phyloP scores from a whole-genome alignment of 2,329 filamentous ascomycete species.

The Penicillium sumatraense region DNA sequence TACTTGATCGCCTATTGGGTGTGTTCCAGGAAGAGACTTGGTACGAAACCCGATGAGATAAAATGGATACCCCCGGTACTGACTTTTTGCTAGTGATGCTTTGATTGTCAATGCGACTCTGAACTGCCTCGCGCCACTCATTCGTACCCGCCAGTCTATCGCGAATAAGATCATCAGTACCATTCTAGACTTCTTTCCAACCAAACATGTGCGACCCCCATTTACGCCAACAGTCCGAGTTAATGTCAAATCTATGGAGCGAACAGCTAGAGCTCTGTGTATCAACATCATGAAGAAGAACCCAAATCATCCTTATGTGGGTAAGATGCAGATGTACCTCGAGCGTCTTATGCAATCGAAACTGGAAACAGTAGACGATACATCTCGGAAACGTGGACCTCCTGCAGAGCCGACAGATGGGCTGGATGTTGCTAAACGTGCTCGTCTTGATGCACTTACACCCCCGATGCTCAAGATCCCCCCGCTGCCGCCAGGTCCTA shows the following conservation, averaged over 20 bases:
- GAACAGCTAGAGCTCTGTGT: constrained; percentile 83
- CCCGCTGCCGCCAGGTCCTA: constrained; percentile 73
- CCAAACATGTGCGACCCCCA: constrained; percentile 76
- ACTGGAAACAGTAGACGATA: constrained; percentile 78
- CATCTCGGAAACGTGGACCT: constrained; percentile 73
- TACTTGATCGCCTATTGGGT: constrained; percentile 84
- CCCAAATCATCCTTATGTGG: constrained; percentile 74
- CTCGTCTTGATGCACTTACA: constrained; percentile 65
- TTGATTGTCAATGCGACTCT: constrained; percentile 88
- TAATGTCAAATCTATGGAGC: constrained; percentile 90
- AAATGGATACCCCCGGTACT: constrained; percentile 2
- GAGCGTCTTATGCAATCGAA: constrained; percentile 80
- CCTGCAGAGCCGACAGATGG: constrained; percentile 73
- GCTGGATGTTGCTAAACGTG: constrained; percentile 78
- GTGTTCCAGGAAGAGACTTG: constrained; percentile 85
- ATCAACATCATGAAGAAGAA: constrained; percentile 85
- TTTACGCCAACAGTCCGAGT: constrained; percentile 81
- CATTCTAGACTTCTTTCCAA: constrained; percentile 87
- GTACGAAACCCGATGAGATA: constrained; percentile 50
- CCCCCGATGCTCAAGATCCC: constrained; percentile 61
- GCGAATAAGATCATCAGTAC: constrained; percentile 84
- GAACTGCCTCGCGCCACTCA: constrained; percentile 81
- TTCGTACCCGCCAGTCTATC: constrained; percentile 79
- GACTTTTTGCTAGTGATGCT: constrained; percentile 67
- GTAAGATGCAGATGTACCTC: constrained; percentile 83